Percentiles rank a stretch among this genome's conserved stretches.
phyloP scores from a whole-genome alignment of 73 alveolate genomes.

The Urostyla sp. region DNA sequence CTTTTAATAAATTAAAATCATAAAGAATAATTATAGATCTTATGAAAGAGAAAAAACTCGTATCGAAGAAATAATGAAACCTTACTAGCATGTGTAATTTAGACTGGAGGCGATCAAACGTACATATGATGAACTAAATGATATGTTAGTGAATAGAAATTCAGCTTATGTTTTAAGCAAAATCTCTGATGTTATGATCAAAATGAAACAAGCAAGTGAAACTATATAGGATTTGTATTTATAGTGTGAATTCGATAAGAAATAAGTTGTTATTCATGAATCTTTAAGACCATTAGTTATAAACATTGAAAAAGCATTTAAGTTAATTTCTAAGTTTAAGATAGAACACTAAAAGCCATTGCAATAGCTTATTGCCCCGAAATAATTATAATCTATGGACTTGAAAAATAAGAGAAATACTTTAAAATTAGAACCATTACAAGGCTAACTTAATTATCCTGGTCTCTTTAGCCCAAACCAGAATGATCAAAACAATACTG shows the following conservation, averaged over 20 bases:
- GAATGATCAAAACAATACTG: not conserved
- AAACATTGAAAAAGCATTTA: slow-evolving; percentile 40
- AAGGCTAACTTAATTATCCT: slow-evolving; percentile 16
- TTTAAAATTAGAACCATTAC: slow-evolving; percentile 27
- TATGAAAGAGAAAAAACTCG: slow-evolving; percentile 67
- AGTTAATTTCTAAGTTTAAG: slow-evolving; percentile 26
- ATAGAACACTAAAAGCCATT: slow-evolving; percentile 35
- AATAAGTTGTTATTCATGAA: slow-evolving; percentile 1
- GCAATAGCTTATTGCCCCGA: too few relatives aligned
- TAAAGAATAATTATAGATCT: too few relatives aligned
- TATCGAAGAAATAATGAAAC: slow-evolving; percentile 61
- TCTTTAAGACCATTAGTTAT: slow-evolving; percentile 25
- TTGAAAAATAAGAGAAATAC: too few relatives aligned
- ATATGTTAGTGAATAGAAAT: slow-evolving; percentile 46
- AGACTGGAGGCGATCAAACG: slow-evolving; percentile 71
- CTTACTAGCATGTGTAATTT: slow-evolving; percentile 54
- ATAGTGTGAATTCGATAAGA: slow-evolving; percentile 25
- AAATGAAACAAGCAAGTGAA: slow-evolving; percentile 52
- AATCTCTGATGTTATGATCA: slow-evolving; percentile 54
- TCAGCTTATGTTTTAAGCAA: slow-evolving; percentile 70
- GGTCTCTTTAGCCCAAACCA: too few relatives aligned
- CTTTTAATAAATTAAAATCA: too few relatives aligned
- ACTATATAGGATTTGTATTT: slow-evolving; percentile 22
- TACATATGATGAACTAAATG: slow-evolving; percentile 60
- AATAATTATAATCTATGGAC: too few relatives aligned